phyloP scores from a whole-genome alignment of 23 red algal species.

The Gracilaria domingensis region DNA sequence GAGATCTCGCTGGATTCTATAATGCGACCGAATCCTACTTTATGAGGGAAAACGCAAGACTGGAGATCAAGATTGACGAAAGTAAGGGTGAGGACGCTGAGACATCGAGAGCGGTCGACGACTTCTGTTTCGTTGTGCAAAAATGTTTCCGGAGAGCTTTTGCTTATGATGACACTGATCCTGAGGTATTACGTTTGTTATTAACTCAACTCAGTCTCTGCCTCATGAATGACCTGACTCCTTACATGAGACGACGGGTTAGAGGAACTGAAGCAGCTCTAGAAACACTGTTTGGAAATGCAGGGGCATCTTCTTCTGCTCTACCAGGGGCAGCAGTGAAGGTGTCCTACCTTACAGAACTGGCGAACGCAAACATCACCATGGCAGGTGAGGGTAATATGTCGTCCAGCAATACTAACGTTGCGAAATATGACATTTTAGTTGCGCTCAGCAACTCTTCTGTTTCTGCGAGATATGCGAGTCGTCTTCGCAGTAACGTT shows the following conservation, averaged over 20 bases:
- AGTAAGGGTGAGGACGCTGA: slow-evolving; percentile 51
- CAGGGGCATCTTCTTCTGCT: slow-evolving; percentile 23
- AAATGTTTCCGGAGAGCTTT: slow-evolving; percentile 86
- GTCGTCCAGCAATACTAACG: slow-evolving; percentile 16
- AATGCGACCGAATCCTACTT: slow-evolving; percentile 83
- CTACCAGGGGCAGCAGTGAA: slow-evolving; percentile 51
- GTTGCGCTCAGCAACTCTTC: slow-evolving; percentile 78
- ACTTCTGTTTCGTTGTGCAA: slow-evolving; percentile 94
- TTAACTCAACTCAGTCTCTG: slow-evolving; percentile 63
- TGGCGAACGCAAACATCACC: slow-evolving; percentile 72
- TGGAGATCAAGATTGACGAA: slow-evolving; percentile 88
- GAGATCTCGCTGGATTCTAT: slow-evolving; percentile 68
- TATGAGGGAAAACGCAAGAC: slow-evolving; percentile 81
- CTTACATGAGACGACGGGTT: slow-evolving; percentile 74
- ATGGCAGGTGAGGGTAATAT: slow-evolving; percentile 52
- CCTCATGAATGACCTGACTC: slow-evolving; percentile 64
- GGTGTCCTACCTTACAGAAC: slow-evolving; percentile 72
- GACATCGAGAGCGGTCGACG: slow-evolving; percentile 87
- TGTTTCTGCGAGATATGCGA: slow-evolving; percentile 71
- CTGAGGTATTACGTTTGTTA: slow-evolving; percentile 70
- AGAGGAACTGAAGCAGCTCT: slow-evolving; percentile 69
- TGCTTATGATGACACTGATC: slow-evolving; percentile 75
- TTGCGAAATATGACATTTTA: slow-evolving; percentile 74
- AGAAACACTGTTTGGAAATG: slow-evolving; percentile 51
- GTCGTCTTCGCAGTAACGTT: slow-evolving; percentile 65